Conservation (phyloP, 768 basidiomycete genomes). For the Auriscalpium vulgare region DNA sequence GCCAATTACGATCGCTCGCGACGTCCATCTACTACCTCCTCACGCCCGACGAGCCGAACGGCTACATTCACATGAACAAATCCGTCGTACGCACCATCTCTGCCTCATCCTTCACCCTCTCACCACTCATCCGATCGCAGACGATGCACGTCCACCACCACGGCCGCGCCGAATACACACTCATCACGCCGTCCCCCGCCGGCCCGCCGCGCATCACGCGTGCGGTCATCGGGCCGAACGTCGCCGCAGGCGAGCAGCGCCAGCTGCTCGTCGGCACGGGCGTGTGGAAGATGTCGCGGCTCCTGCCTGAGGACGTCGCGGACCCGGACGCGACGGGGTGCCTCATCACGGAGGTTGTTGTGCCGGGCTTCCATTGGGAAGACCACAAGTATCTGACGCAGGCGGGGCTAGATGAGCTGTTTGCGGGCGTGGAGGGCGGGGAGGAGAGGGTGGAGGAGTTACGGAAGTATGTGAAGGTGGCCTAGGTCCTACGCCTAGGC, state of each 20-base stretch:
- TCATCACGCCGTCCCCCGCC: conserved; percentile 25
- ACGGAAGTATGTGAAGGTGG: conserved; percentile 14
- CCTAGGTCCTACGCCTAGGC: no score
- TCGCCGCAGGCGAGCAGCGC: conserved; percentile 33
- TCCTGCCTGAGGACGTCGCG: conserved; percentile 36
- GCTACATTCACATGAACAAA: conserved; percentile 41
- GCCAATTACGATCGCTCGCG: conserved; percentile 26
- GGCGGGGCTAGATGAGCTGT: conserved; percentile 27
- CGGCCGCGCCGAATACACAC: conserved; percentile 43
- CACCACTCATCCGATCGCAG: conserved; percentile 18
- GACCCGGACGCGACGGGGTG: conserved; percentile 33
- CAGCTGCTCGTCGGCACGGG: conserved; percentile 45
- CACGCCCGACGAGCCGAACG: conserved; percentile 30
- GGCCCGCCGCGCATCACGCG: conserved; percentile 28
- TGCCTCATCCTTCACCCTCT: background rate
- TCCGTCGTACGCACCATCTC: conserved; percentile 28
- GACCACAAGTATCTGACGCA: conserved; percentile 40
- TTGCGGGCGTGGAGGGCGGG: conserved; percentile 21
- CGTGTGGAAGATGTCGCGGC: conserved; percentile 48
- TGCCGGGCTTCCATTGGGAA: conserved; percentile 47
- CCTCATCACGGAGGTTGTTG: conserved; percentile 53
- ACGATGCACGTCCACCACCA: conserved; percentile 46
- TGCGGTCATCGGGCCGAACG: conserved; percentile 36
- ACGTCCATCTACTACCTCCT: conserved; percentile 45
- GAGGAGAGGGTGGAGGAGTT: conserved; percentile 15